Percentiles rank a stretch among this genome's conserved stretches.
These are phyloP conservation scores for Cyathus pygmaeus DNA, from an alignment of 1,284 basidiomycete species.

Conservation along the genomic window DNA sequence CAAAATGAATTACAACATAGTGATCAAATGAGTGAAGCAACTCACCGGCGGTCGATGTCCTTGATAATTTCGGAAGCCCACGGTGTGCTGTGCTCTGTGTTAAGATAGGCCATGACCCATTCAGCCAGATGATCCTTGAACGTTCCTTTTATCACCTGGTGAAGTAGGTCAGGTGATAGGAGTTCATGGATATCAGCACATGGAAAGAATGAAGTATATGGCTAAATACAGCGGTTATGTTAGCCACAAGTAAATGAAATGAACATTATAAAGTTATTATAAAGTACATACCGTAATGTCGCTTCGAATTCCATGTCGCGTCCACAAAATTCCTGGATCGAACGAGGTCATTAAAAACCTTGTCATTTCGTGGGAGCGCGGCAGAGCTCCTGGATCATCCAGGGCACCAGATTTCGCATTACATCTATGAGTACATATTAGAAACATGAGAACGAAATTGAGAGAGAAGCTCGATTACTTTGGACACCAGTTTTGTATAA, in stretches of 20 bases:
- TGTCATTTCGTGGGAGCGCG: constrained; percentile 31
- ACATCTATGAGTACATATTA: constrained; percentile 39
- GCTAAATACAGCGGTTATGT: constrained; percentile 28
- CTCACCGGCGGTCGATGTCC: constrained; percentile 39
- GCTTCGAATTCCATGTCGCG: constrained; percentile 37
- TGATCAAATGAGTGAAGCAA: too few species aligned
- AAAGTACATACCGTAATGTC: constrained; percentile 31
- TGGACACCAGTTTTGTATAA: constrained; percentile 35
- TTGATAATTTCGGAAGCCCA: constrained; percentile 25
- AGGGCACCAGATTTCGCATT: constrained; percentile 24
- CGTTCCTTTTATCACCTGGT: constrained; percentile 38
- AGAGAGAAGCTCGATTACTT: constrained; percentile 36
- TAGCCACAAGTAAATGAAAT: background rate
- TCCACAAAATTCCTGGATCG: constrained; percentile 27
- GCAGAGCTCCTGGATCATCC: constrained; percentile 15
- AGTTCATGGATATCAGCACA: constrained; percentile 42
- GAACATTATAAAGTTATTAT: constrained; percentile 16
- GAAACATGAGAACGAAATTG: constrained; percentile 38
- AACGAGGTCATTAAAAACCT: constrained; percentile 21
- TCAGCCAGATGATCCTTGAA: constrained; percentile 37
- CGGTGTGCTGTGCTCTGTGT: constrained; percentile 11
- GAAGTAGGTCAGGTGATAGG: constrained; percentile 45
- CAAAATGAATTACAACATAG: background rate
- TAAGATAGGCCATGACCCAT: constrained; percentile 32
- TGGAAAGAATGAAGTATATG: constrained; percentile 47